These are phyloP conservation scores for Blastocystis sp. DNA, from an alignment of 352 stramenopile species.

Conservation along the genomic window DNA sequence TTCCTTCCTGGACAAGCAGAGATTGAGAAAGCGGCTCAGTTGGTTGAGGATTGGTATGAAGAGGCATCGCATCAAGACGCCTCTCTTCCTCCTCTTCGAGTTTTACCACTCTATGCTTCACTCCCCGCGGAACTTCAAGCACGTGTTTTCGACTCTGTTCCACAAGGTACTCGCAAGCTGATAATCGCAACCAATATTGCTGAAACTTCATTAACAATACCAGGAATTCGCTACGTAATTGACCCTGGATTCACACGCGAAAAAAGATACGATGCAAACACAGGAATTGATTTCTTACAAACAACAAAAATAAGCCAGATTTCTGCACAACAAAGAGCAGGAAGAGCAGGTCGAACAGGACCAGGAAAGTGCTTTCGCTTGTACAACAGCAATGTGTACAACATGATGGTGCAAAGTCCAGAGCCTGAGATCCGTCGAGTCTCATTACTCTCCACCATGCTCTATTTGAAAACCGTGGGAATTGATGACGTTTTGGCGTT, in stretches of 20 bases:
- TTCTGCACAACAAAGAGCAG: slow-evolving; percentile 78
- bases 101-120: slow-evolving; percentile 78
- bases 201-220: slow-evolving; percentile 91
- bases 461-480: slow-evolving; percentile 75
- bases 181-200: slow-evolving; percentile 90
- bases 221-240: slow-evolving; percentile 88
- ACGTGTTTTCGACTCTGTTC: slow-evolving; percentile 72
- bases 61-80: slow-evolving; percentile 19
- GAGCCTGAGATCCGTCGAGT: slow-evolving; percentile 74
- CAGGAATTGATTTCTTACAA: slow-evolving; percentile 79
- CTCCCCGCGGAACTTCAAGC: slow-evolving; percentile 75
- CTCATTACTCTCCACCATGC: slow-evolving; percentile 72
- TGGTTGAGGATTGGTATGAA: slow-evolving; percentile 67
- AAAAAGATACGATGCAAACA: slow-evolving; percentile 77
- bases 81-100: slow-evolving; percentile 26
- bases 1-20: slow-evolving; percentile 79
- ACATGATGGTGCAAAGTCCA: slow-evolving; percentile 64
- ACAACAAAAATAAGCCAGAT: slow-evolving; percentile 73
- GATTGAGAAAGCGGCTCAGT: slow-evolving; percentile 75
- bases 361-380: slow-evolving; percentile 89
- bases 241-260: slow-evolving; percentile 88
- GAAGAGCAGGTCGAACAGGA: slow-evolving; percentile 81
- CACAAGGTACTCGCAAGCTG: slow-evolving; percentile 72
- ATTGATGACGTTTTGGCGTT: slow-evolving; percentile 86
- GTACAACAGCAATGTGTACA: slow-evolving; percentile 70